These are phyloP conservation scores for Linnemannia hyalina DNA, from an alignment of 192 early-diverging fungal species.

Conservation along the genomic window DNA sequence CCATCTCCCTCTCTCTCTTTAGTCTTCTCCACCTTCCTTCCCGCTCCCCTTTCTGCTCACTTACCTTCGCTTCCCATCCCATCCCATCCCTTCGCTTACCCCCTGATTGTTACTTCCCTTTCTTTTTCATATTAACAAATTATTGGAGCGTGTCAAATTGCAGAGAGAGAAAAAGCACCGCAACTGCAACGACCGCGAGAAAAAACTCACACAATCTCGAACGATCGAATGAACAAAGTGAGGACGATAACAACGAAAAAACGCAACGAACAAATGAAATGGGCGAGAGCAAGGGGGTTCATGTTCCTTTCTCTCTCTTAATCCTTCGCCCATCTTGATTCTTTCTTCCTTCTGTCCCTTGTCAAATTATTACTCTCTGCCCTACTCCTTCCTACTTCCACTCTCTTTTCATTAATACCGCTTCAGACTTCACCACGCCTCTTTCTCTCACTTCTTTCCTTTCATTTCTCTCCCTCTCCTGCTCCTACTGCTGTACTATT, in stretches of 20 bases:
- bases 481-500: not conserved
- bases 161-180: not conserved
- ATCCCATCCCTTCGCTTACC: not conserved
- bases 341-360: not conserved
- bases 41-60: not conserved
- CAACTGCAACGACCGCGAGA: not conserved
- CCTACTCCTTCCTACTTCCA: too few species aligned
- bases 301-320: not conserved
- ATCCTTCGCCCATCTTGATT: not conserved
- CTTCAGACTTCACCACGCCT: not conserved
- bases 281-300: too few species aligned
- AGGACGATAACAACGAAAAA: too few species aligned
- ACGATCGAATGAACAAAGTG: not conserved
- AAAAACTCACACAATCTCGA: not conserved
- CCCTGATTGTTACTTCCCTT: not conserved
- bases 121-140: not conserved
- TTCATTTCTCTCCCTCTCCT: not conserved
- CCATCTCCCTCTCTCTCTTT: not conserved
- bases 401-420: too few species aligned
- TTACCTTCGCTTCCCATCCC: not conserved
- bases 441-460: not conserved
- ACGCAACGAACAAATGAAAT: too few species aligned
- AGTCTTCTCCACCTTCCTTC: not conserved
- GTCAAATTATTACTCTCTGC: not conserved
- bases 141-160: too few species aligned